These are phyloP conservation scores for Chaetomium sp. DNA, from an alignment of 2,329 filamentous ascomycete species.

Conservation along the genomic window DNA sequence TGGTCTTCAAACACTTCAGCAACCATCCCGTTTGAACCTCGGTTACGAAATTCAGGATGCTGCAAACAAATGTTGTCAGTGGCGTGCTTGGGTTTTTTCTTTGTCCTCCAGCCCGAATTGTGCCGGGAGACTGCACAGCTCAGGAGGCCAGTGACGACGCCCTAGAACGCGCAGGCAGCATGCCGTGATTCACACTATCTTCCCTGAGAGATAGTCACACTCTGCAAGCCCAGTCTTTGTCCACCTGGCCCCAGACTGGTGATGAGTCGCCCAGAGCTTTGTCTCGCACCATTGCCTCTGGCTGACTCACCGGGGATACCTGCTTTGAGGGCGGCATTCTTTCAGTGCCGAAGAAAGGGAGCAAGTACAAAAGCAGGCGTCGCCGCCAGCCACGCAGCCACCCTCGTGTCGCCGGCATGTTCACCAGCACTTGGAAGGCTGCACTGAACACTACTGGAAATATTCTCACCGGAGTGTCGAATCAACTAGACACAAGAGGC, in stretches of 20 bases:
- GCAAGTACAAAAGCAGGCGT: constrained; percentile 7
- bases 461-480: neutral
- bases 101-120: constrained; percentile 14
- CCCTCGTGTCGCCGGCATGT: constrained; percentile 15
- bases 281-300: constrained; percentile 31
- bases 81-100: constrained; percentile 20
- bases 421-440: neutral
- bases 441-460: neutral
- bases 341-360: constrained; percentile 27
- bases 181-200: neutral
- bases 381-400: constrained; percentile 15
- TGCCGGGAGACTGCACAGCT: constrained; percentile 12
- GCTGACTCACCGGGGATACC: constrained; percentile 28
- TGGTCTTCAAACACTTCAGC: neutral
- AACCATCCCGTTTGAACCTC: neutral
- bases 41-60: constrained; percentile 5
- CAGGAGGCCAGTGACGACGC: constrained; percentile 13
- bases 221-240: constrained; percentile 20
- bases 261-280: constrained; percentile 31
- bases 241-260: neutral
- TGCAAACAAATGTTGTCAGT: constrained; percentile 22
- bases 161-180: constrained; percentile 17
- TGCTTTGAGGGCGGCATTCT: constrained; percentile 31
- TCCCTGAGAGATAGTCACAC: neutral
- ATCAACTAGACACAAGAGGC: neutral